Conservation (phyloP, 805 yeast genomes). For the Lipomyces kockii region DNA sequence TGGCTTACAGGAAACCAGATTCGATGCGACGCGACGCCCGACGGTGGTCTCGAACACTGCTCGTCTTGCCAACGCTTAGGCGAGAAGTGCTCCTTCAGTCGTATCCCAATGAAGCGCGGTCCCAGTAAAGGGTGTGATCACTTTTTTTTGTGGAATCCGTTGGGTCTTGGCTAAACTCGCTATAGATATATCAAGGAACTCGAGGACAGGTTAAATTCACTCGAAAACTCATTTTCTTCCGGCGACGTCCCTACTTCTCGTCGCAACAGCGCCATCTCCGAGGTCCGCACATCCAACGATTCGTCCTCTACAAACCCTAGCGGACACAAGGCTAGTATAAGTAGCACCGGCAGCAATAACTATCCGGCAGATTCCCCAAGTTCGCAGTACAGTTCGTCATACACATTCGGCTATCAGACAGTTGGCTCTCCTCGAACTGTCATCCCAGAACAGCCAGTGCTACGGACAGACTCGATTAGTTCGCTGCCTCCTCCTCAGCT, state of each 20-base stretch:
- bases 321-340: conserved; percentile 19
- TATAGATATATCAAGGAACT: conserved; percentile 38
- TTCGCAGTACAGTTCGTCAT: conserved; percentile 21
- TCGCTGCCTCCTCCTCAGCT: conserved; percentile 18
- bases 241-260: conserved; percentile 13
- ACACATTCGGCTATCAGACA: conserved; percentile 12
- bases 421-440: conserved; percentile 18
- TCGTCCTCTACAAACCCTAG: background rate
- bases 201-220: conserved; percentile 40
- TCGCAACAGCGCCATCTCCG: conserved; percentile 9
- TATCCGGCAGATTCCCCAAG: conserved; percentile 27
- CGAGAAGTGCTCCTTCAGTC: conserved; percentile 59
- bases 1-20: conserved; percentile 41
- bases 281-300: background rate
- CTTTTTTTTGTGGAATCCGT: conserved; percentile 4
- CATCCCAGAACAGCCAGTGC: conserved; percentile 19
- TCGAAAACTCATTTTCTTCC: conserved; percentile 33
- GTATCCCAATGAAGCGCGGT: conserved; percentile 65
- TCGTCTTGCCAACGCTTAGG: conserved; percentile 57
- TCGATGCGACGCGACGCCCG: conserved; percentile 48
- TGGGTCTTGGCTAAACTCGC: background rate
- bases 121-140: conserved; percentile 56
- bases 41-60: conserved; percentile 47
- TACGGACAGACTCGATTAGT: conserved; percentile 23
- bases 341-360: conserved; percentile 21